These are phyloP conservation scores for Parascedosporium putredinis DNA, from an alignment of 2,329 filamentous ascomycete species.

Conservation along the genomic window DNA sequence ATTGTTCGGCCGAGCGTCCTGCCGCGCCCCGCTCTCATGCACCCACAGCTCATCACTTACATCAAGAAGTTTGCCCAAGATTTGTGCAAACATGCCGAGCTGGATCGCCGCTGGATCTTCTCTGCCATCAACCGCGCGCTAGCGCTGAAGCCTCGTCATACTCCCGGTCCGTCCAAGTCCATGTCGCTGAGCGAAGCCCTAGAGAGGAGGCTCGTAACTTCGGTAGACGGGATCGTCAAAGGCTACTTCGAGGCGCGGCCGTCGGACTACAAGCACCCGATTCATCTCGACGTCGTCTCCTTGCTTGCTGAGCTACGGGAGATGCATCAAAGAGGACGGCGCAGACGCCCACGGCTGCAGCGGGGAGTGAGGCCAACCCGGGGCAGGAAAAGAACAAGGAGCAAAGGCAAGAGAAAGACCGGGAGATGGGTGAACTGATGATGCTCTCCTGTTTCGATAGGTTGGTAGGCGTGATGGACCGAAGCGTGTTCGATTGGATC, in stretches of 20 bases:
- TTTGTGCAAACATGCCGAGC: slow-evolving; percentile 1
- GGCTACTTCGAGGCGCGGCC: background rate
- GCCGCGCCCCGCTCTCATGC: slow-evolving; percentile 6
- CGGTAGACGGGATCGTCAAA: background rate
- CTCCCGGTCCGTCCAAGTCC: slow-evolving; percentile 15
- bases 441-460: slow-evolving; percentile 2
- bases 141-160: slow-evolving; percentile 28
- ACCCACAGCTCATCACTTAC: background rate
- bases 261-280: background rate
- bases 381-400: background rate
- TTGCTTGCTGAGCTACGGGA: slow-evolving; percentile 1
- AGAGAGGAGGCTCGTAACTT: slow-evolving; percentile 1
- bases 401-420: background rate
- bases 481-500: slow-evolving; percentile 7
- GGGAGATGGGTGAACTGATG: slow-evolving; percentile 7
- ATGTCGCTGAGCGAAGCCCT: background rate
- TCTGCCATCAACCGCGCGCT: slow-evolving; percentile 41
- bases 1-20: background rate
- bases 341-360: background rate
- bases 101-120: slow-evolving; percentile 23
- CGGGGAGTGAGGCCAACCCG: background rate
- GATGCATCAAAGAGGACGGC: background rate
- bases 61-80: slow-evolving; percentile 1
- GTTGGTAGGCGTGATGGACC: background rate
- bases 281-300: slow-evolving; percentile 5